phyloP scores from a whole-genome alignment of 169 alveolate genomes.

The Plasmodium sp. region DNA sequence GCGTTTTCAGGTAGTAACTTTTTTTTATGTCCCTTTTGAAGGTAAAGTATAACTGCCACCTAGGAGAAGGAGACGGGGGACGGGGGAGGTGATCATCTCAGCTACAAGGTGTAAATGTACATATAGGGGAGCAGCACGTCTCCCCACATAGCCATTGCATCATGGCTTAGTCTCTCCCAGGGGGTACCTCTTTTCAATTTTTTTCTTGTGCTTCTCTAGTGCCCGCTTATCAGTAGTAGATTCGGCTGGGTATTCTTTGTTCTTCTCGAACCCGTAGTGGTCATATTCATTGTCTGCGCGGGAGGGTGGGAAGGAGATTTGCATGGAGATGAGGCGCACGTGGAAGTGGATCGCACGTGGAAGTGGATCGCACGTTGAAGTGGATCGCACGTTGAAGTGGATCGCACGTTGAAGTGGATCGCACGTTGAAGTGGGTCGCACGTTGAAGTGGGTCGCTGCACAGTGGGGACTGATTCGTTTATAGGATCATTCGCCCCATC shows the following conservation, averaged over 20 bases:
- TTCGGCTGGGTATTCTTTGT: constrained; percentile 13
- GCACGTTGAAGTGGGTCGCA: not conserved
- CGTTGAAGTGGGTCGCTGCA: not conserved
- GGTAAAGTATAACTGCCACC: constrained; percentile 56
- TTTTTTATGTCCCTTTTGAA: constrained; percentile 67
- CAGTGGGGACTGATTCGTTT: not conserved
- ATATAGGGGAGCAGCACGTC: not conserved
- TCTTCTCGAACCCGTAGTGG: constrained; percentile 71
- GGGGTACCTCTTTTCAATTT: constrained; percentile 54
- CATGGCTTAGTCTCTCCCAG: not conserved
- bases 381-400: not conserved
- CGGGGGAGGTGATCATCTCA: not conserved
- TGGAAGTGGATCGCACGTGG: too few species aligned
- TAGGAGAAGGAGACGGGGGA: not conserved
- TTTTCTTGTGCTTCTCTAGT: constrained; percentile 38
- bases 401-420: not conserved
- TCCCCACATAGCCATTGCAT: not conserved
- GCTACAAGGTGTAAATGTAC: not conserved
- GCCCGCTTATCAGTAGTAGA: constrained; percentile 20
- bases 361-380: not conserved
- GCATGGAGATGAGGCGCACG: not conserved
- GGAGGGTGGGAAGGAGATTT: not conserved
- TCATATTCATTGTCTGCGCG: constrained; percentile 58
- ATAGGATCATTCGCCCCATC: not conserved
- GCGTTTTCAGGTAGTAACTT: constrained; percentile 71